A percentile compares a stretch with the other conserved stretches of the same genome.
Conservation (phyloP, 176 grass and related monocot species). For the Hordeum vulgare region MorexV3_pseudomolecules_assembly NC_058523.1:3489111-3489610, state of each 20-base stretch:
- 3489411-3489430: background rate
- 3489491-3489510: conserved; percentile 18
- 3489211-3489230: background rate
- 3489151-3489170: background rate
- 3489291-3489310: conserved; percentile 85
- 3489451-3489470: background rate
- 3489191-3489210: background rate
- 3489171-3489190: background rate
- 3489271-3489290: conserved; percentile 94
- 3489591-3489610: conserved; percentile 82
- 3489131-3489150: background rate
- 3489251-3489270: conserved; percentile 49
- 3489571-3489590: conserved; percentile 77
- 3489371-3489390: background rate
- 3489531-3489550: conserved; percentile 63
- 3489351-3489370: background rate
- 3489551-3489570: conserved; percentile 94
- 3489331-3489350: conserved; percentile 53
- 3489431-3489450: background rate
- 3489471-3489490: background rate
- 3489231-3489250: conserved; percentile 31
- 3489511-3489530: conserved; percentile 67
- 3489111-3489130: conserved; percentile 62
- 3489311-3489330: conserved; percentile 70
- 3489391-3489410: background rate